Evolutionary conservation across 1,284 basidiomycete species (phyloP).

Genomic region (Marasmius sp.): DNA sequence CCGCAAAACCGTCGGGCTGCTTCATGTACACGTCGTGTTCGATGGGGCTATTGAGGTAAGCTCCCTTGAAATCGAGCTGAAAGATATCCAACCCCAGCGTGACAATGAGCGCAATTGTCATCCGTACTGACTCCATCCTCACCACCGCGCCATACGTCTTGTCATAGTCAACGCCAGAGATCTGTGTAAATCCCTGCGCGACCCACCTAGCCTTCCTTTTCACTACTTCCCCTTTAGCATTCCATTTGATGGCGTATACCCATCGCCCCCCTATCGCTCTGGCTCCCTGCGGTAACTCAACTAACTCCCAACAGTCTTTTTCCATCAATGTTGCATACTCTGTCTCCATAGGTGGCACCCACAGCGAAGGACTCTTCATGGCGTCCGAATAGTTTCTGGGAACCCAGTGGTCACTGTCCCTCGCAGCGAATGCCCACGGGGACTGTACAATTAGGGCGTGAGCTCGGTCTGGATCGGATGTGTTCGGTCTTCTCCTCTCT

Average conservation of each 20-base stretch:
- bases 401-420: no score
- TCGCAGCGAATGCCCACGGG: no score
- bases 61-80: slow-evolving; percentile 31
- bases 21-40: slow-evolving; percentile 38
- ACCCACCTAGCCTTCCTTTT: slow-evolving; percentile 15
- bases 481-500: no score
- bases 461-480: no score
- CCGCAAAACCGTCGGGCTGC: slow-evolving; percentile 27
- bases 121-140: slow-evolving; percentile 22
- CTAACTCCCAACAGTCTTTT: no score
- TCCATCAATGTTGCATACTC: no score
- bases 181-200: slow-evolving; percentile 17
- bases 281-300: not conserved
- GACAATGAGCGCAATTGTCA: slow-evolving; percentile 25
- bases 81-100: slow-evolving; percentile 20
- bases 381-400: no score
- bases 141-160: slow-evolving; percentile 29
- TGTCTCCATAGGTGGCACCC: no score
- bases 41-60: slow-evolving; percentile 35
- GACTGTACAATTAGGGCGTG: no score
- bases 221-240: slow-evolving; percentile 11
- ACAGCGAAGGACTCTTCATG: no score
- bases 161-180: slow-evolving; percentile 33
- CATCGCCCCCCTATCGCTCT: slow-evolving; percentile 9
- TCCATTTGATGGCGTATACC: slow-evolving; percentile 23